phyloP scores from a whole-genome alignment of 805 yeast species.

The Starmera dryadoides region DNA sequence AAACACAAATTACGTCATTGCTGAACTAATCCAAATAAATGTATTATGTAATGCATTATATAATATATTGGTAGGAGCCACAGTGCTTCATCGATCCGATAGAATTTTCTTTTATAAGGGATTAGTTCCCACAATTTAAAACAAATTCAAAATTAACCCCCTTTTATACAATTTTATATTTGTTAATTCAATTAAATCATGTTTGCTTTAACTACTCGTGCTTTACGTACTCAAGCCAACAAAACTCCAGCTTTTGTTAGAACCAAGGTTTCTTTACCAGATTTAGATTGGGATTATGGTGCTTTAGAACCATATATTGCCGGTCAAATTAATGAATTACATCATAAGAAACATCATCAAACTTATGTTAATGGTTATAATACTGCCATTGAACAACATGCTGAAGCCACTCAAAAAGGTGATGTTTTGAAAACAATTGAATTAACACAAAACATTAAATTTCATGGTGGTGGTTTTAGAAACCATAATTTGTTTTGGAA shows the following conservation, averaged over 20 bases:
- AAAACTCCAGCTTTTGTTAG: slow-evolving; percentile 25
- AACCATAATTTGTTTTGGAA: slow-evolving; percentile 88
- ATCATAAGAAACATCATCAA: slow-evolving; percentile 88
- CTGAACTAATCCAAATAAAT: background rate
- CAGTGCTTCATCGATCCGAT: slow-evolving; percentile 6
- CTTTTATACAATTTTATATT: background rate
- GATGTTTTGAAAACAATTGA: slow-evolving; percentile 54
- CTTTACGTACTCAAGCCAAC: slow-evolving; percentile 9
- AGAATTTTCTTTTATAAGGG: background rate
- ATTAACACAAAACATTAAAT: slow-evolving; percentile 70
- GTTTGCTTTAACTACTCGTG: slow-evolving; percentile 21
- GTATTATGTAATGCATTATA: too few species aligned
- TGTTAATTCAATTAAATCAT: slow-evolving; percentile 1
- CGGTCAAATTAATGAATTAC: slow-evolving; percentile 80
- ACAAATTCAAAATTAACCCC: too few species aligned
- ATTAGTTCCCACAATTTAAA: too few species aligned
- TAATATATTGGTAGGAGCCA: background rate
- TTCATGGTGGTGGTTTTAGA: slow-evolving; percentile 88
- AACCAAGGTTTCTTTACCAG: slow-evolving; percentile 71
- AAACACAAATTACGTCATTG: too few species aligned
- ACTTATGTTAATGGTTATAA: slow-evolving; percentile 85
- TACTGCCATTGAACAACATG: slow-evolving; percentile 65
- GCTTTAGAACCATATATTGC: slow-evolving; percentile 84
- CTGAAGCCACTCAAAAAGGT: slow-evolving; percentile 53
- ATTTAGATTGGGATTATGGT: slow-evolving; percentile 74